Conservation (phyloP, 179 eudicot genomes). For the Sideroxylon spinosum region DNA sequence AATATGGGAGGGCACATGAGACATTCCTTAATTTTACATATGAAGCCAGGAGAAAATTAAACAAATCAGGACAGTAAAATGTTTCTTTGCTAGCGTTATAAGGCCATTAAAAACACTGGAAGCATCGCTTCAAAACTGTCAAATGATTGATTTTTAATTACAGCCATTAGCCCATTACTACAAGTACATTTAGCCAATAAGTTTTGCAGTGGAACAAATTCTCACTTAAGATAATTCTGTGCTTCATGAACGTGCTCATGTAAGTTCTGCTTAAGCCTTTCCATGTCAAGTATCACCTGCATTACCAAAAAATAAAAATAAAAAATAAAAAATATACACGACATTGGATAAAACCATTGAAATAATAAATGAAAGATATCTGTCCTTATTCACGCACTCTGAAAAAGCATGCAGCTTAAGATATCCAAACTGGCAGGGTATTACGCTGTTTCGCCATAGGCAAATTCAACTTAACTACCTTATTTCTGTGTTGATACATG, state of each 20-base stretch:
- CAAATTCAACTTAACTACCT: background rate
- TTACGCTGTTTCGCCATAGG: background rate
- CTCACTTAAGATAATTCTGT: constrained; percentile 64
- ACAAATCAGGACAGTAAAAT: background rate
- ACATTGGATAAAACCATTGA: background rate
- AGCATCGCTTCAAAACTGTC: background rate
- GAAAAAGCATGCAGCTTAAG: background rate
- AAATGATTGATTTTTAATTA: background rate
- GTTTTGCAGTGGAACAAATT: constrained; percentile 9
- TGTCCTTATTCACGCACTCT: background rate
- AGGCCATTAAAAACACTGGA: background rate
- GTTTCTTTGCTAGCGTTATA: background rate
- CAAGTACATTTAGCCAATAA: background rate
- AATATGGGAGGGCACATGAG: background rate
- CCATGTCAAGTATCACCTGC: constrained; percentile 91
- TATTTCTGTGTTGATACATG: background rate
- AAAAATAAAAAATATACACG: background rate
- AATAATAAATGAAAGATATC: background rate
- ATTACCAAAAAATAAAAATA: background rate
- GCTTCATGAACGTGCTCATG: constrained; percentile 56
- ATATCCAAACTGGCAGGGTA: background rate
- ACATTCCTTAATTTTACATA: background rate
- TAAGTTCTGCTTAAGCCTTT: constrained; percentile 73
- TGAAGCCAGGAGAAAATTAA: background rate
- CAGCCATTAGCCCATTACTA: background rate